phyloP scores from a whole-genome alignment of 2,329 filamentous ascomycete species.

The Trichoderma sp. region DNA sequence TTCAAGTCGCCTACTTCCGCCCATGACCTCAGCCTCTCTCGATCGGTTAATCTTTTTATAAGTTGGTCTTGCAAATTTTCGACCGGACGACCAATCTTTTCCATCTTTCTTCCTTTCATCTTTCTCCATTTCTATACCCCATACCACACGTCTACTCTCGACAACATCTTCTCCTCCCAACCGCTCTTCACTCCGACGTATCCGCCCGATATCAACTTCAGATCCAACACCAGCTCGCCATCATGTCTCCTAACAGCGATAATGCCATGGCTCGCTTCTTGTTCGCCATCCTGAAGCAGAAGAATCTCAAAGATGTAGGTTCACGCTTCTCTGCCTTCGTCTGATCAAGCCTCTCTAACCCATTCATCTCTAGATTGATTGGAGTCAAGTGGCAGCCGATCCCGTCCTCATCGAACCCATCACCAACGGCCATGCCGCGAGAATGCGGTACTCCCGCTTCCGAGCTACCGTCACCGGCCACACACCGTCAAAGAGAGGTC shows the following conservation, averaged over 20 bases:
- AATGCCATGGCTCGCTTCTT: constrained; percentile 57
- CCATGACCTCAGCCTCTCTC: background rate
- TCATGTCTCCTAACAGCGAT: constrained; percentile 55
- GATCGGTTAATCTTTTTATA: background rate
- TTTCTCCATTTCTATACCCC: background rate
- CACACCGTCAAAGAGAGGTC: constrained; percentile 48
- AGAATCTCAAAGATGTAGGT: constrained; percentile 59
- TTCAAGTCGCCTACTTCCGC: background rate
- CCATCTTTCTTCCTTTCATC: background rate
- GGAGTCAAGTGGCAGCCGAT: constrained; percentile 55
- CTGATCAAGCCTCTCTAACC: constrained; percentile 20
- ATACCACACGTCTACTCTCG: background rate
- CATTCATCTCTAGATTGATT: constrained; percentile 49
- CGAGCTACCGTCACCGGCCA: constrained; percentile 45
- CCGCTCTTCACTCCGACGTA: background rate
- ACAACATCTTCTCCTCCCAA: background rate
- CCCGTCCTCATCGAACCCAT: constrained; percentile 53
- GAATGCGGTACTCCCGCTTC: constrained; percentile 59
- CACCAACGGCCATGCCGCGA: constrained; percentile 58
- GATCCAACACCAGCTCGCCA: constrained; percentile 19
- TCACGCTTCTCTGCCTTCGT: background rate
- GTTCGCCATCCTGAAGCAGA: constrained; percentile 59
- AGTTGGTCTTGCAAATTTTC: background rate
- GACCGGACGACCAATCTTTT: background rate
- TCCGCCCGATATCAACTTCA: background rate